Percentiles rank a stretch among this genome's conserved stretches.
phyloP scores from a whole-genome alignment of 108 stramenopile genomes.

The Bacterosira constricta region DNA sequence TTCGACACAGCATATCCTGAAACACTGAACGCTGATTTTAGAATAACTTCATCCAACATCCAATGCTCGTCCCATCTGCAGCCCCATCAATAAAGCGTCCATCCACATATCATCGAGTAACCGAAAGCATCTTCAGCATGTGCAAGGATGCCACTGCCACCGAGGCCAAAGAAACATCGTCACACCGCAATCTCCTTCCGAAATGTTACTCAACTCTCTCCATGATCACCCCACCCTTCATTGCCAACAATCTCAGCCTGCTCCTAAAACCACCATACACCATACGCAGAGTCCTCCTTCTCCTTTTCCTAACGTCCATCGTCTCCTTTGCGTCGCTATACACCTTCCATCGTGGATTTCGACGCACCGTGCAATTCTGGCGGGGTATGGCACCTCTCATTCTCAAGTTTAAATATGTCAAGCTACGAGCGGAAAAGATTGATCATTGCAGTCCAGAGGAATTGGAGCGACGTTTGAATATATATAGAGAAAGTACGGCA shows the following conservation, averaged over 20 bases:
- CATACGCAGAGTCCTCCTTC: constrained; percentile 4
- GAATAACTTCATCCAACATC: too few species aligned
- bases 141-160: neutral
- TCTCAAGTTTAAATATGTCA: constrained; percentile 23
- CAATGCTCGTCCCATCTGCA: neutral
- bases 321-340: constrained; percentile 30
- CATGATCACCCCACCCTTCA: constrained; percentile 16
- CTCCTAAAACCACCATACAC: constrained; percentile 12
- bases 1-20: too few species aligned
- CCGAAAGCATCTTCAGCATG: neutral
- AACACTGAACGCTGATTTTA: too few species aligned
- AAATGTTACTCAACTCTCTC: neutral
- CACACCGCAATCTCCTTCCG: neutral
- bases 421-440: constrained; percentile 20
- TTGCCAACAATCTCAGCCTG: constrained; percentile 1
- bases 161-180: neutral
- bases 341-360: constrained; percentile 45
- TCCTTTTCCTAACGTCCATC: constrained; percentile 3
- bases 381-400: constrained; percentile 36
- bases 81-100: neutral
- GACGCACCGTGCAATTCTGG: constrained; percentile 52
- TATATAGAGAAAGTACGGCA: constrained; percentile 22
- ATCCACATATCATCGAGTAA: neutral
- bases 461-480: constrained; percentile 29
- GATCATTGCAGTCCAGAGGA: constrained; percentile 36